Evolutionary conservation across 2,329 filamentous ascomycete genomes (phyloP).

Genomic region (Chaetomiaceae sp.): DNA sequence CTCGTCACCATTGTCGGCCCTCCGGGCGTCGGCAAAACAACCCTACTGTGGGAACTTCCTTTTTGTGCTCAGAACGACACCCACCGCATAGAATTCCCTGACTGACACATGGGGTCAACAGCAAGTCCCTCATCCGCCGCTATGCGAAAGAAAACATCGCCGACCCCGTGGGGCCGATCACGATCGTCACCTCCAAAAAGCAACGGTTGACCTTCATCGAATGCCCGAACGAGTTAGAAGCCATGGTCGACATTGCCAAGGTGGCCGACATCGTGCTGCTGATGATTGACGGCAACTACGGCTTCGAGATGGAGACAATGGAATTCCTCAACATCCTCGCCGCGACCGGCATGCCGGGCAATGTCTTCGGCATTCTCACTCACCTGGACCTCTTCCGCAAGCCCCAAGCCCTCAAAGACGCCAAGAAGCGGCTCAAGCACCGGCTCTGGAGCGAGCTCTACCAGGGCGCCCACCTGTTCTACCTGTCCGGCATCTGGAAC

Average conservation of each 20-base stretch:
- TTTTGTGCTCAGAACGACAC: neutral
- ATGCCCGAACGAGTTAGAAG: conserved; percentile 92
- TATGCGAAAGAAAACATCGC: conserved; percentile 95
- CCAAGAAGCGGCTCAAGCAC: conserved; percentile 95
- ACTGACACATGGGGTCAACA: conserved; percentile 18
- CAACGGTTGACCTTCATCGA: conserved; percentile 92
- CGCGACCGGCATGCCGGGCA: conserved; percentile 96
- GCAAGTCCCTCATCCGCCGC: conserved; percentile 82
- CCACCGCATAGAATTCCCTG: neutral
- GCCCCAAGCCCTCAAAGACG: conserved; percentile 81
- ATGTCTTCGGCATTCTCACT: conserved; percentile 94
- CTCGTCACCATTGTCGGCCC: conserved; percentile 93
- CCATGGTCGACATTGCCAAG: conserved; percentile 96
- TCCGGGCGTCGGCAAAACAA: conserved; percentile 92
- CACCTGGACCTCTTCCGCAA: conserved; percentile 95
- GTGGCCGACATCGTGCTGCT: conserved; percentile 94
- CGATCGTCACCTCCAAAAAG: conserved; percentile 93
- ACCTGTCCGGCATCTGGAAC: conserved; percentile 92
- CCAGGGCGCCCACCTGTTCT: conserved; percentile 94
- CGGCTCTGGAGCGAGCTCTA: conserved; percentile 96
- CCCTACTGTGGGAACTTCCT: conserved; percentile 57
- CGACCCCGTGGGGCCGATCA: conserved; percentile 84
- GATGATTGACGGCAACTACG: conserved; percentile 98
- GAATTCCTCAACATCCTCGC: conserved; percentile 93
- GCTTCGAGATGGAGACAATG: conserved; percentile 99